These are phyloP conservation scores for Cryptosporidium meleagridis DNA, from an alignment of 169 alveolate species.

Conservation along the genomic window DNA sequence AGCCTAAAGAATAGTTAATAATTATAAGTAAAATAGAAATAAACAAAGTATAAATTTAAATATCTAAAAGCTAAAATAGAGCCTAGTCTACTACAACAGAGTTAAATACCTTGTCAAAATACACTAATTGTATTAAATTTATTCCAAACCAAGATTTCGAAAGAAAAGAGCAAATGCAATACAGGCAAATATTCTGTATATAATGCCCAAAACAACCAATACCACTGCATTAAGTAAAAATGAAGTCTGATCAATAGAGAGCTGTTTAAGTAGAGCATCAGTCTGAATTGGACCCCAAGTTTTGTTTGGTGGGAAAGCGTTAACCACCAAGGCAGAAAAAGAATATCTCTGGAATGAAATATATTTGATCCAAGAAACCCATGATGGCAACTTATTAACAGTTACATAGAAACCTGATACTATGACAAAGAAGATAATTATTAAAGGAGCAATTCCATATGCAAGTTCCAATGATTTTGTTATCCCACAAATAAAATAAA, in stretches of 20 bases:
- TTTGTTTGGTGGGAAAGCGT: constrained; percentile 31
- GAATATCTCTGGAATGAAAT: constrained; percentile 26
- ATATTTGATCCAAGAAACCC: constrained; percentile 57
- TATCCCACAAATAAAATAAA: constrained; percentile 26
- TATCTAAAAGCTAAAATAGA: neutral
- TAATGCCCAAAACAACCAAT: constrained; percentile 13
- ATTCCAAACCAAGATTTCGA: constrained; percentile 48
- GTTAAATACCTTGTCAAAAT: no score
- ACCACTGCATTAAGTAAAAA: constrained; percentile 1
- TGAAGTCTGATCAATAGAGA: constrained; percentile 45
- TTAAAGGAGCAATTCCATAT: constrained; percentile 27
- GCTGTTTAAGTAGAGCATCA: neutral
- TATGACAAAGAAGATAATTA: constrained; percentile 27
- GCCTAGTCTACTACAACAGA: neutral
- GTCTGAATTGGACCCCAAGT: constrained; percentile 43
- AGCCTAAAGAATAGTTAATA: no score
- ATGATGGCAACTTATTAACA: constrained; percentile 23
- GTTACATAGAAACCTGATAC: constrained; percentile 59
- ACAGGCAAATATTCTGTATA: constrained; percentile 24
- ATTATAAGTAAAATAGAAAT: no score
- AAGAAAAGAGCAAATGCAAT: constrained; percentile 5
- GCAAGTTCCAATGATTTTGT: constrained; percentile 53
- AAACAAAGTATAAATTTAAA: no score
- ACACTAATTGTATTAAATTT: neutral
- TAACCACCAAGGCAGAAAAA: constrained; percentile 23